Conservation (phyloP, 495 filamentous ascomycete genomes). For the Hyaloscypha variabilis region DNA sequence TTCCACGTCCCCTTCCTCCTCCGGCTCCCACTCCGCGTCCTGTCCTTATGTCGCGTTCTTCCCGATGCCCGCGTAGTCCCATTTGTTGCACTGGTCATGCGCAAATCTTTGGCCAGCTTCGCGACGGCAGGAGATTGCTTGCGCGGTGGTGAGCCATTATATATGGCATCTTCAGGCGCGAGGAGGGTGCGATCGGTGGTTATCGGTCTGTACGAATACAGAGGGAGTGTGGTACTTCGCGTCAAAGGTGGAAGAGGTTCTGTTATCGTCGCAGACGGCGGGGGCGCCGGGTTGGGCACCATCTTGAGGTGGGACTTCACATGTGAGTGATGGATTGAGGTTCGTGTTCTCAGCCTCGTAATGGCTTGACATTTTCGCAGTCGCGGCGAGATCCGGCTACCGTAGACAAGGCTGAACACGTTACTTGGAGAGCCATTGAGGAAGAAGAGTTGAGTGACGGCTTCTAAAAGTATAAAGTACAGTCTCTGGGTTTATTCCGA, state of each 20-base stretch:
- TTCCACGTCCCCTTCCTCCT: constrained; percentile 77
- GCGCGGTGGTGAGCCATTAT: constrained; percentile 57
- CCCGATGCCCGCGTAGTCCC: constrained; percentile 23
- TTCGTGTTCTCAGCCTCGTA: constrained; percentile 9
- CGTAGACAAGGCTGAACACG: constrained; percentile 3
- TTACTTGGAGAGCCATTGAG: not conserved
- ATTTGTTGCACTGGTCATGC: constrained; percentile 35
- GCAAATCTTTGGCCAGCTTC: constrained; percentile 36
- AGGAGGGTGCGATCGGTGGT: constrained; percentile 58
- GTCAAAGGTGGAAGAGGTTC: constrained; percentile 25
- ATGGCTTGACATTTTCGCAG: not conserved
- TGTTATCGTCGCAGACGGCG: constrained; percentile 22
- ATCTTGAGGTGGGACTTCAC: constrained; percentile 26
- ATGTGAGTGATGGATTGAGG: constrained; percentile 14
- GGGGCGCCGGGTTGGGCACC: constrained; percentile 35
- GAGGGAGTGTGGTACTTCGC: constrained; percentile 24
- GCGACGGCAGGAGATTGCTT: constrained; percentile 49
- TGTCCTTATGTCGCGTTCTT: constrained; percentile 51
- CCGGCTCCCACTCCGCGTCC: constrained; percentile 54
- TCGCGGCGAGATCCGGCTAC: not conserved
- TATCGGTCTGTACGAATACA: constrained; percentile 1
- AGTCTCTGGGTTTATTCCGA: not conserved
- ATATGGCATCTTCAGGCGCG: constrained; percentile 84
- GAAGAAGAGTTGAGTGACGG: not conserved
- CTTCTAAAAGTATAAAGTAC: not conserved